Evolutionary conservation across 768 basidiomycete species (phyloP).

Genomic region (Kwoniella heveanensis): DNA sequence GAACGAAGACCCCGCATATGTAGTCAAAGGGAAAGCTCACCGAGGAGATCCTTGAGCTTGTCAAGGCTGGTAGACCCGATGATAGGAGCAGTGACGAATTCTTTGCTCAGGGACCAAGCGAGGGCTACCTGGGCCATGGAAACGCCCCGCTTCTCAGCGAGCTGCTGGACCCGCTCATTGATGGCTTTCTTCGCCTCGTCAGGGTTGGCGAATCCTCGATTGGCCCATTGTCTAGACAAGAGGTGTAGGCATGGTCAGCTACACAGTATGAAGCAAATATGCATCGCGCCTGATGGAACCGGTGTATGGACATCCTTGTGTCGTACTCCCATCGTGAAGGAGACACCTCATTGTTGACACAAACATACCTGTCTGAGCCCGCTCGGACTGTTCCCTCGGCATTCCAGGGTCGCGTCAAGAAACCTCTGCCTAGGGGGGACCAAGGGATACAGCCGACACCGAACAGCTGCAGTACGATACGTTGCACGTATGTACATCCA

Average conservation of each 20-base stretch:
- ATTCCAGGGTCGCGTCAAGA: conserved; percentile 27
- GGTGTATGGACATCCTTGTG: too few relatives aligned
- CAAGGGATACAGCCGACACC: conserved; percentile 66
- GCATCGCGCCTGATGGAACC: too few relatives aligned
- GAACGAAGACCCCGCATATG: too few relatives aligned
- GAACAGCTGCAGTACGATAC: conserved; percentile 44
- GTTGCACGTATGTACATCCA: too few relatives aligned
- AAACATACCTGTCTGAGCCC: conserved; percentile 17
- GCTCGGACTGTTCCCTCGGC: conserved; percentile 14
- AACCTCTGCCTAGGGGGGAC: conserved; percentile 58
- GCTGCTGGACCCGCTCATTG: conserved; percentile 58
- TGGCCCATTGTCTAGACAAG: background rate
- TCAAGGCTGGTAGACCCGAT: conserved; percentile 59
- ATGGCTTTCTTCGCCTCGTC: conserved; percentile 55
- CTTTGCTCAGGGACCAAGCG: conserved; percentile 59
- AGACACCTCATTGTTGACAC: too few relatives aligned
- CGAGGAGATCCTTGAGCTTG: conserved; percentile 58
- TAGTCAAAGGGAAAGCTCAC: background rate
- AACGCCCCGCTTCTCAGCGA: conserved; percentile 58
- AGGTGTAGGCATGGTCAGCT: background rate
- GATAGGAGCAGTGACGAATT: conserved; percentile 59
- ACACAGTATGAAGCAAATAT: too few relatives aligned
- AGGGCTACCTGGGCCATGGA: conserved; percentile 61
- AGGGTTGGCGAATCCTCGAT: conserved; percentile 20
- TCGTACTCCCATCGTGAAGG: too few relatives aligned